A percentile compares a stretch with the other conserved stretches of the same genome.
These are phyloP conservation scores for Apophysomyces sp. DNA, from an alignment of 371 early-diverging fungal genomes.

Conservation along the genomic window DNA sequence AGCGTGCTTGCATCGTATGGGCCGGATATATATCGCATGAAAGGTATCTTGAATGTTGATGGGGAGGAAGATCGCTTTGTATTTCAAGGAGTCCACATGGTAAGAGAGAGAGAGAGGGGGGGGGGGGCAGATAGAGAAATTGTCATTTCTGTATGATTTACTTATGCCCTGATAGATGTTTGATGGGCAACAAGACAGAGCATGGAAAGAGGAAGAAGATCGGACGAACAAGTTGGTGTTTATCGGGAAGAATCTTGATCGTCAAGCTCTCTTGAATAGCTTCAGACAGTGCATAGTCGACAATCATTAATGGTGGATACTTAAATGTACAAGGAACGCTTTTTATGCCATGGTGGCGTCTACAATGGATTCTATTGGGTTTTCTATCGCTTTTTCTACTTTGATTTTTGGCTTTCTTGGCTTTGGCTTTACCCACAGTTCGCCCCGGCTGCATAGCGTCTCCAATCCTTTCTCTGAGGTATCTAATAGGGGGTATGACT, in stretches of 20 bases:
- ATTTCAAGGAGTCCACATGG: conserved; percentile 44
- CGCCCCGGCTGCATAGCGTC: conserved; percentile 12
- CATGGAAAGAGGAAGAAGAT: conserved; percentile 25
- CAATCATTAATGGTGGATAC: not conserved
- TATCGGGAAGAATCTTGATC: conserved; percentile 32
- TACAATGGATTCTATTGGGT: not conserved
- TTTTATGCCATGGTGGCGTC: not conserved
- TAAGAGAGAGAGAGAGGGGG: too few species aligned
- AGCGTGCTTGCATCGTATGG: conserved; percentile 26
- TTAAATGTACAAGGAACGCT: not conserved
- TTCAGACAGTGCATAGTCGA: conserved; percentile 22
- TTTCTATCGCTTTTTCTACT: not conserved
- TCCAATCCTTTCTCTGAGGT: conserved; percentile 16
- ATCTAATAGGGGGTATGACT: conserved; percentile 30
- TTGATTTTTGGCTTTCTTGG: conserved; percentile 10
- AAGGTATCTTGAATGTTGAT: conserved; percentile 30
- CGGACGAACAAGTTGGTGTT: conserved; percentile 26
- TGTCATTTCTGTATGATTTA: not conserved
- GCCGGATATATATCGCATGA: conserved; percentile 31
- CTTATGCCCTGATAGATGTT: conserved; percentile 16
- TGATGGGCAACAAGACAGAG: conserved; percentile 28
- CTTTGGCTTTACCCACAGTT: conserved; percentile 15
- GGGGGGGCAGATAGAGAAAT: too few species aligned
- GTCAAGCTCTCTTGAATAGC: conserved; percentile 15
- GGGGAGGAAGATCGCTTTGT: conserved; percentile 35